Evolutionary conservation across 75 land plant species (phyloP).

Genomic region (Sequoia sempervirens): DNA sequence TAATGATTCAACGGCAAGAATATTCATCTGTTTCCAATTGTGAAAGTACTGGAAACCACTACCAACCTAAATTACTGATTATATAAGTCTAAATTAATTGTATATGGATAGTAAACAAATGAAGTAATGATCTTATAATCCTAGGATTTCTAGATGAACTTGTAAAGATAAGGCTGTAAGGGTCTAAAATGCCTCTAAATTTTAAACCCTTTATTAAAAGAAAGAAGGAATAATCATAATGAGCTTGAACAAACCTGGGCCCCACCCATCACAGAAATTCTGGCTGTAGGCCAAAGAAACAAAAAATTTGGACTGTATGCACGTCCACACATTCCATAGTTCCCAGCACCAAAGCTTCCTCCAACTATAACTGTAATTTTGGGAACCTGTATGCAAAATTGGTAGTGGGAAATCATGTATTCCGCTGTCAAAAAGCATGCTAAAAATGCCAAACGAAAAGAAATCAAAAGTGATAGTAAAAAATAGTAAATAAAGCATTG

Average conservation of each 20-base stretch:
- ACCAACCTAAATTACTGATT: neutral
- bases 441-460: neutral
- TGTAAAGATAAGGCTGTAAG: neutral
- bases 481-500: neutral
- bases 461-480: neutral
- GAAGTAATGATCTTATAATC: neutral
- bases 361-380: conserved; percentile 92
- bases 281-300: conserved; percentile 98
- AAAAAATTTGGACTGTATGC: conserved; percentile 96
- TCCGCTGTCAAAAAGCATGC: neutral
- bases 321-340: conserved; percentile 99
- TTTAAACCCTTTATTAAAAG: neutral
- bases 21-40: neutral
- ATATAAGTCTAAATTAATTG: neutral
- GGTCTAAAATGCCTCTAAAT: neutral
- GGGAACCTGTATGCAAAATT: conserved; percentile 62
- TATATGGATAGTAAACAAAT: too few relatives aligned
- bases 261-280: conserved; percentile 99
- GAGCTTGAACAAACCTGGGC: conserved; percentile 55
- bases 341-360: conserved; percentile 99
- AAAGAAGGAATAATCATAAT: neutral
- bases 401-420: neutral
- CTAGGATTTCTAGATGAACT: neutral
- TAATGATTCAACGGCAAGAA: neutral
- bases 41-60: neutral